Percentiles rank a stretch among this genome's conserved stretches.
Conservation (phyloP, 2,329 filamentous ascomycete genomes). For the Trematosphaeria pertusa region DNA sequence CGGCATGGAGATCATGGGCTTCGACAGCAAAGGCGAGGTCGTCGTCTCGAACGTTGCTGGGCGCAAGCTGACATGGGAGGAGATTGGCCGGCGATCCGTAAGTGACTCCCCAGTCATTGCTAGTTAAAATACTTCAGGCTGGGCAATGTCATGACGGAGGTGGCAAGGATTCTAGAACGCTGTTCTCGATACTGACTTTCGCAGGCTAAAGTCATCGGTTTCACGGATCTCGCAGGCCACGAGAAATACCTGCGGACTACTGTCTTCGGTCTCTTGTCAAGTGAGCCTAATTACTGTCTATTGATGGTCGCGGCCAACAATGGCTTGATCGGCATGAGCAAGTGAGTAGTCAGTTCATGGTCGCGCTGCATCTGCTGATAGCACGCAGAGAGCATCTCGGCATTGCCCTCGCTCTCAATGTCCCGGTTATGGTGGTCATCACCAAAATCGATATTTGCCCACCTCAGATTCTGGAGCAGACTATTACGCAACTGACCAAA, state of each 20-base stretch:
- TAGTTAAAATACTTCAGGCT: too few relatives aligned
- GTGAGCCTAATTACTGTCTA: slow-evolving; percentile 95
- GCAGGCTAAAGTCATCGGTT: slow-evolving; percentile 89
- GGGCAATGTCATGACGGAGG: too few relatives aligned
- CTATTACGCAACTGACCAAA: slow-evolving; percentile 86
- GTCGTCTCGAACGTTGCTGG: slow-evolving; percentile 83
- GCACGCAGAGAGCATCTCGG: slow-evolving; percentile 96
- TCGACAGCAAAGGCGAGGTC: slow-evolving; percentile 84
- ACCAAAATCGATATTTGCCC: slow-evolving; percentile 99
- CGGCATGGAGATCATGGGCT: slow-evolving; percentile 97
- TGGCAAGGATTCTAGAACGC: too few relatives aligned
- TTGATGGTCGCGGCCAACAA: slow-evolving; percentile 99
- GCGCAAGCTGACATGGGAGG: slow-evolving; percentile 92
- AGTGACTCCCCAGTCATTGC: slow-evolving; percentile 7
- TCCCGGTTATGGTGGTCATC: slow-evolving; percentile 96
- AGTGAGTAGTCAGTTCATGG: too few relatives aligned
- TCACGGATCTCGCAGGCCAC: slow-evolving; percentile 94
- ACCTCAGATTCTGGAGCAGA: slow-evolving; percentile 92
- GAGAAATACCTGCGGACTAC: slow-evolving; percentile 95
- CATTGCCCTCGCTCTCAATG: slow-evolving; percentile 91
- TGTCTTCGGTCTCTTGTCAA: slow-evolving; percentile 92
- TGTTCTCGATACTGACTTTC: slow-evolving; percentile 20
- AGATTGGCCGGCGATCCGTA: slow-evolving; percentile 89
- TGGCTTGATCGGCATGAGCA: slow-evolving; percentile 95
- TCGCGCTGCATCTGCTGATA: too few relatives aligned